These are phyloP conservation scores for Sphaerostilbella broomeana DNA, from an alignment of 2,329 filamentous ascomycete species.

Conservation along the genomic window DNA sequence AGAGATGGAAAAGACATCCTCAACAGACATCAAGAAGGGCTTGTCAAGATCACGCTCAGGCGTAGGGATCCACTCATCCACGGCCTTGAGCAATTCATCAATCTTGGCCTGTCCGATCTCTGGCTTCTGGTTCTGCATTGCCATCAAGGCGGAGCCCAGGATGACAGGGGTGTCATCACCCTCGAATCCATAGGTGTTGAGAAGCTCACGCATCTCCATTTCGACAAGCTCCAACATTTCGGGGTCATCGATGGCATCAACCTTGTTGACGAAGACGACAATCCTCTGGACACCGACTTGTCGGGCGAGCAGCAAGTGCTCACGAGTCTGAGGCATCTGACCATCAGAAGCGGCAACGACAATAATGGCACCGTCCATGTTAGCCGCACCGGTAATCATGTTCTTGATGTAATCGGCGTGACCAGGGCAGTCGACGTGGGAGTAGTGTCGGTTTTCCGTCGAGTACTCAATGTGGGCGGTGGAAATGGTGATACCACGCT, in stretches of 20 bases:
- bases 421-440: conserved; percentile 98
- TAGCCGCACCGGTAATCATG: conserved; percentile 99
- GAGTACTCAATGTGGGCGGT: conserved; percentile 98
- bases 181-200: conserved; percentile 89
- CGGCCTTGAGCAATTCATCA: conserved; percentile 81
- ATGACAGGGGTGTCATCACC: conserved; percentile 96
- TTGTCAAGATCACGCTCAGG: conserved; percentile 92
- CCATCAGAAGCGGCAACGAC: conserved; percentile 97
- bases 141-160: conserved; percentile 93
- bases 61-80: conserved; percentile 95
- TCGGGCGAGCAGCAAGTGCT: conserved; percentile 94
- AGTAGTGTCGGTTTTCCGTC: conserved; percentile 92
- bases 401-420: conserved; percentile 99
- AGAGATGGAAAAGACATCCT: conserved; percentile 84
- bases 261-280: conserved; percentile 99
- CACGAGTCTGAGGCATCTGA: conserved; percentile 99
- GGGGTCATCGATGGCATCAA: conserved; percentile 92
- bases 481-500: conserved; percentile 99
- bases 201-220: conserved; percentile 99
- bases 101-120: conserved; percentile 87
- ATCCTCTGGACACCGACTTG: conserved; percentile 98
- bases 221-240: conserved; percentile 99
- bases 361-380: conserved; percentile 98
- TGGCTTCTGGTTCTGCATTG: conserved; percentile 75
- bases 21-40: conserved; percentile 98